Evolutionary conservation across 2,329 filamentous ascomycete species (phyloP).

Genomic region (Hirsutella rhossiliensis): DNA sequence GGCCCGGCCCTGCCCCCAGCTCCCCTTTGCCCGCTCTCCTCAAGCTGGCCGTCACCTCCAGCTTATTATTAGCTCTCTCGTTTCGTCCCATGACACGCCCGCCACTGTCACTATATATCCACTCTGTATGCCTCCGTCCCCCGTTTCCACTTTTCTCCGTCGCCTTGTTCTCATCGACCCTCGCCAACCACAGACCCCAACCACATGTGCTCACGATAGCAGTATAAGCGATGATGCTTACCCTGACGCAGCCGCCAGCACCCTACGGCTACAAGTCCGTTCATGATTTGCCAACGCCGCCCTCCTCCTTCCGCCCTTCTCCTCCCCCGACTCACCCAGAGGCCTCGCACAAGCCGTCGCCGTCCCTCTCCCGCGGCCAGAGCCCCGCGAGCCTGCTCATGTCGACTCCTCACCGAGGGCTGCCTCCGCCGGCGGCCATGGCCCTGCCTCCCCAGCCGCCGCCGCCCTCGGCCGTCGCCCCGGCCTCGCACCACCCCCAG

Average conservation of each 20-base stretch:
- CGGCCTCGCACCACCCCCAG: slow-evolving; percentile 13
- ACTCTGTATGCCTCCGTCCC: slow-evolving; percentile 9
- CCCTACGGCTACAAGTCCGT: slow-evolving; percentile 47
- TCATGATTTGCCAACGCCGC: slow-evolving; percentile 51
- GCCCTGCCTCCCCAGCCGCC: slow-evolving; percentile 39
- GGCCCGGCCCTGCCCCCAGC: slow-evolving; percentile 27
- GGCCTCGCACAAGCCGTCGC: slow-evolving; percentile 25
- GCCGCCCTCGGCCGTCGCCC: slow-evolving; percentile 14
- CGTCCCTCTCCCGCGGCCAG: slow-evolving; percentile 27
- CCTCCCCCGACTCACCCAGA: slow-evolving; percentile 41
- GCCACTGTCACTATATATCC: slow-evolving; percentile 21
- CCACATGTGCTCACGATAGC: not conserved
- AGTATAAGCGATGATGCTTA: slow-evolving; percentile 41
- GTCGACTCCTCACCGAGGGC: slow-evolving; percentile 56
- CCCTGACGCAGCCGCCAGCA: slow-evolving; percentile 45
- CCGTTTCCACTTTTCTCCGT: slow-evolving; percentile 6
- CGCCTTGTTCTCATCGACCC: not conserved
- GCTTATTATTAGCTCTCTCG: slow-evolving; percentile 17
- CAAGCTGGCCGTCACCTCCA: slow-evolving; percentile 35
- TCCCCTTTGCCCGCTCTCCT: slow-evolving; percentile 29
- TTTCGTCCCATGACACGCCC: slow-evolving; percentile 4
- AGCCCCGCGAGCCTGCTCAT: slow-evolving; percentile 44
- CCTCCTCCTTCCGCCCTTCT: slow-evolving; percentile 41
- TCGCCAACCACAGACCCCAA: not conserved
- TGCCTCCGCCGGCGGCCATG: slow-evolving; percentile 58